Evolutionary conservation across 768 basidiomycete species (phyloP).

Genomic region (Amanita brunnescens): DNA sequence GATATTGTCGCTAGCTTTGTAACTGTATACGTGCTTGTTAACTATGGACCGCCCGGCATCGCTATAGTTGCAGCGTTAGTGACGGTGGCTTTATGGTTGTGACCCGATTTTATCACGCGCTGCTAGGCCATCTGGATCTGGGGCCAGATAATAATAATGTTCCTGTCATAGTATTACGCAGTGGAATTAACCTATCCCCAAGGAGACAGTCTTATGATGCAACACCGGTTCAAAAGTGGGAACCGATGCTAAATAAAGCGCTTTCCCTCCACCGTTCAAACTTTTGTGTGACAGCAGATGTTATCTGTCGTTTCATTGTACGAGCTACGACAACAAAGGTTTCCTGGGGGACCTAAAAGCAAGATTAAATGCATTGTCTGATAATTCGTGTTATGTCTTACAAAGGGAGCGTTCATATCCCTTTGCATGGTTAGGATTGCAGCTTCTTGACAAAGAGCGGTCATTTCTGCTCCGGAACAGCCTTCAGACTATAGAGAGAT

Average conservation of each 20-base stretch:
- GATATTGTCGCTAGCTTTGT: neutral
- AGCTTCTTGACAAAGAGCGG: constrained; percentile 91
- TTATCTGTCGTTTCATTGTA: constrained; percentile 74
- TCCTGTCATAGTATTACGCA: no score
- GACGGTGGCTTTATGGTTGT: no score
- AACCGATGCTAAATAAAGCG: neutral
- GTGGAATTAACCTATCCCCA: no score
- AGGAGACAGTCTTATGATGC: no score
- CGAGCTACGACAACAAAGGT: constrained; percentile 72
- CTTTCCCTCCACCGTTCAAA: constrained; percentile 61
- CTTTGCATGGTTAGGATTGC: constrained; percentile 87
- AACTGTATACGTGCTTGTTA: no score
- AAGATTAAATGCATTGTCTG: neutral
- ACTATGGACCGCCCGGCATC: no score
- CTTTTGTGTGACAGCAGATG: constrained; percentile 61
- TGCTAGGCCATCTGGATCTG: no score
- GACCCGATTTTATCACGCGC: no score
- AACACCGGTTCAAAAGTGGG: neutral
- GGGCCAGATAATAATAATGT: no score
- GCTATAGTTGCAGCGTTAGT: no score
- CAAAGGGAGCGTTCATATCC: constrained; percentile 69
- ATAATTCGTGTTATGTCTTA: constrained; percentile 28
- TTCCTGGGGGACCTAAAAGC: constrained; percentile 55
- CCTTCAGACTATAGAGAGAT: constrained; percentile 63
- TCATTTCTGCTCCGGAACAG: constrained; percentile 93